Evolutionary conservation across 805 yeast species (phyloP), one percentile per base, ranked within the genome.

Genomic region (Spathaspora hagerdaliae): DNA sequence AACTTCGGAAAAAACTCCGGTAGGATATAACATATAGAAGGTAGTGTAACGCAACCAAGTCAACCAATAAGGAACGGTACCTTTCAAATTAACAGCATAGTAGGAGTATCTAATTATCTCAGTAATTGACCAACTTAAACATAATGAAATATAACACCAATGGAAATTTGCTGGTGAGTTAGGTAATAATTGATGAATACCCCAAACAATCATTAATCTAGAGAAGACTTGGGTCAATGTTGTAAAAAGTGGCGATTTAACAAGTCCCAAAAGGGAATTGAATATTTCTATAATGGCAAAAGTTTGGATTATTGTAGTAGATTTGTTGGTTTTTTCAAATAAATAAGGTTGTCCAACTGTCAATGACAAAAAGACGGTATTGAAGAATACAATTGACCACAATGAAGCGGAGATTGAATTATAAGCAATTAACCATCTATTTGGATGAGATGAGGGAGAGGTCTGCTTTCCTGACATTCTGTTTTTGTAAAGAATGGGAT

Each of bases 41-140:
- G 88, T 69, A 51, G 87, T 86, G 74, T 94, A 94, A 58, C 99
- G 79, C 51, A 89, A 67, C 75, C 84, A 78, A 14, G 82, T 77
- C 53, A 92, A 72, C 59, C 69, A 60, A 34, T 59, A 55, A 5
- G 94, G 86, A 12, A 86, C 83, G 1, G 75, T 79, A 27, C 74
- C 69, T 26, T 64, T 60, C 50, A 86, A 65, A 53, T 82, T 82
- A 44, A 84, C 74, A 7, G 95, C 91, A 61, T 94, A 95, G 69
- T 81, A 94, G 37, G 88, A 77, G 67, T 94, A 94, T 62, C 99
- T 78, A 46, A 91, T 83, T 38, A 88, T 76, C 65, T 94, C 99
- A n/a, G 98, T 88, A 43, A 87, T 56, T n/a, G 94, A 81, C 99
- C 99, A 94, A 10, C 97, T 90, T 38, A 81, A 54, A 39, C 82